Conservation (phyloP, 768 basidiomycete genomes). For the Rickenella mellea region DNA sequence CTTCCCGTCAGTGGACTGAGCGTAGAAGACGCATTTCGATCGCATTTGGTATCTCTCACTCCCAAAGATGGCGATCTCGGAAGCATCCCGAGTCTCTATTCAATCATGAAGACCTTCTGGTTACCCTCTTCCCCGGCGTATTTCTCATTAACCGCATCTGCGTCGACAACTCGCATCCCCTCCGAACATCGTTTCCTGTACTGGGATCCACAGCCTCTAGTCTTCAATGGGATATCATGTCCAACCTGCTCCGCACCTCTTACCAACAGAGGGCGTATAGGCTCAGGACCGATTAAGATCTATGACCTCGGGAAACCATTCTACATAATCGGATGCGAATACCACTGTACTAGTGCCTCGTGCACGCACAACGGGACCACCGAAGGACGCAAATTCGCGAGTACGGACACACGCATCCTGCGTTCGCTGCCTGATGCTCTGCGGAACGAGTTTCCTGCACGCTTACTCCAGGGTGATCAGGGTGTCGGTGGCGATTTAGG, state of each 20-base stretch:
- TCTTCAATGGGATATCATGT: conserved; percentile 75
- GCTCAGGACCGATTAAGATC: conserved; percentile 64
- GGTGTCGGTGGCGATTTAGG: conserved; percentile 46
- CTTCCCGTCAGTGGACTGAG: conserved; percentile 54
- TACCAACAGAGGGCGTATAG: conserved; percentile 61
- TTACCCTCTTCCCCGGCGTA: conserved; percentile 71
- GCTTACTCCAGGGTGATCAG: conserved; percentile 30
- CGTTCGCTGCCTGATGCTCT: conserved; percentile 59
- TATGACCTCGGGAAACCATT: conserved; percentile 76
- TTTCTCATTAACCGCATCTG: conserved; percentile 66
- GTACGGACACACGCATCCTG: conserved; percentile 64
- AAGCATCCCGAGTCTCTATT: conserved; percentile 61
- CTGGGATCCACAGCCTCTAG: conserved; percentile 78
- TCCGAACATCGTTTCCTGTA: conserved; percentile 76
- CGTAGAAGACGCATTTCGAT: conserved; percentile 72
- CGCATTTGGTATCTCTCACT: conserved; percentile 58
- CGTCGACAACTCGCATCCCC: conserved; percentile 55
- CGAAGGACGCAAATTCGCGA: conserved; percentile 60
- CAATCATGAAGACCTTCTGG: conserved; percentile 78
- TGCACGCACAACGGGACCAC: conserved; percentile 34
- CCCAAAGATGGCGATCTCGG: conserved; percentile 33
- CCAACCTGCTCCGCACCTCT: conserved; percentile 54
- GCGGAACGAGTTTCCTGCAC: conserved; percentile 67
- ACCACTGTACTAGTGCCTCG: conserved; percentile 45
- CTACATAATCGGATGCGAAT: conserved; percentile 80